A percentile compares a stretch with the other conserved stretches of the same genome.
These are phyloP conservation scores for Pyrenophora teres DNA, from an alignment of 2,329 filamentous ascomycete species.

Conservation along the genomic window DNA sequence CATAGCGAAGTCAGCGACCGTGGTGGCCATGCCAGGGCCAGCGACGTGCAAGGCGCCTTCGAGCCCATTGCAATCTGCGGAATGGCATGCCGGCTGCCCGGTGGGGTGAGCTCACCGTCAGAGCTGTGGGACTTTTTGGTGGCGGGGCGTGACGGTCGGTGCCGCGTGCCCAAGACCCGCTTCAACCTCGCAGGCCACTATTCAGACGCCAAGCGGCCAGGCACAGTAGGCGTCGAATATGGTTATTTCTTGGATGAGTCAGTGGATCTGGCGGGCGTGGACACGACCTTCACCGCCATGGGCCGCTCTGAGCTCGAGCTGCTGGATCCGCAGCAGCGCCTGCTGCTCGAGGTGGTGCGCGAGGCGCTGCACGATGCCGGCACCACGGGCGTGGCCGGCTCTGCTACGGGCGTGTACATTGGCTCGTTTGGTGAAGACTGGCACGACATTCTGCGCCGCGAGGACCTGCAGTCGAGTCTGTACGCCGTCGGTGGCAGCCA, in stretches of 20 bases:
- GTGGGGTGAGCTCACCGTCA: neutral
- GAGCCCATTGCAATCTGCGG: slow-evolving; percentile 4
- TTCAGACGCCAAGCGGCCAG: too few relatives aligned
- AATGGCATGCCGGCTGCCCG: neutral
- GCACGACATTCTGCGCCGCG: neutral
- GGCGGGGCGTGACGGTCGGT: neutral
- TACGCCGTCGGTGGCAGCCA: neutral
- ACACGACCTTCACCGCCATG: slow-evolving; percentile 27
- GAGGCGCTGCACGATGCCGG: slow-evolving; percentile 47
- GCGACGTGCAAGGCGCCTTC: too few relatives aligned
- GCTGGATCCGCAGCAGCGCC: slow-evolving; percentile 34
- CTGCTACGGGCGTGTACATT: slow-evolving; percentile 27
- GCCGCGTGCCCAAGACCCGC: neutral
- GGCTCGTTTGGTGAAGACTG: slow-evolving; percentile 29
- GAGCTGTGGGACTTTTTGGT: neutral
- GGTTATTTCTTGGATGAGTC: neutral
- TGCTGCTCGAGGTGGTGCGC: slow-evolving; percentile 29
- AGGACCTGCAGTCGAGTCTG: neutral
- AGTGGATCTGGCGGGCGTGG: slow-evolving; percentile 12
- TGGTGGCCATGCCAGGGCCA: too few relatives aligned
- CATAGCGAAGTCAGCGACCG: too few relatives aligned
- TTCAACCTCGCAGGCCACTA: neutral
- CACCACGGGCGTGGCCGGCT: slow-evolving; percentile 19
- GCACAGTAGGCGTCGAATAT: neutral
- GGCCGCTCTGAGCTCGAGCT: slow-evolving; percentile 8